These are phyloP conservation scores for Curvularia sp. DNA, from an alignment of 2,329 filamentous ascomycete species.

Conservation along the genomic window DNA sequence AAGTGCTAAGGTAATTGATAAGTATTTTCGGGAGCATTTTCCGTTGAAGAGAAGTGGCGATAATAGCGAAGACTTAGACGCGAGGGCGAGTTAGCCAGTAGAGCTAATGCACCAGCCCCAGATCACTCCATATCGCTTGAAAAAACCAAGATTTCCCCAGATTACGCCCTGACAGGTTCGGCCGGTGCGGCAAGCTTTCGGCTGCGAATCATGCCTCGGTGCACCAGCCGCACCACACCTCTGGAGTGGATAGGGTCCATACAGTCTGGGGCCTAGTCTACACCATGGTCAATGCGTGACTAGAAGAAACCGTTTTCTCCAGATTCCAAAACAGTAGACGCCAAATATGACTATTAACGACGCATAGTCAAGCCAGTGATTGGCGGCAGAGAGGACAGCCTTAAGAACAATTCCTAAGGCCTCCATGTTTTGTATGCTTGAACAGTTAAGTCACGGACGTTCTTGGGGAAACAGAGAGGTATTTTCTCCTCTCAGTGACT, in stretches of 20 bases:
- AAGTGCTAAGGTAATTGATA: background rate
- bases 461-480: background rate
- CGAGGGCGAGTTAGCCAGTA: background rate
- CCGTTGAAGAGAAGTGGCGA: background rate
- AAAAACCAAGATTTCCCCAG: constrained; percentile 20
- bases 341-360: background rate
- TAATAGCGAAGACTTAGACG: background rate
- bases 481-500: background rate
- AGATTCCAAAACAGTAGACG: background rate
- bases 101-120: constrained; percentile 6
- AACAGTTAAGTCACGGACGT: background rate
- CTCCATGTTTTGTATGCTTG: background rate
- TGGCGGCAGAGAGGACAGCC: background rate
- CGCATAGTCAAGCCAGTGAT: background rate
- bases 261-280: constrained; percentile 30
- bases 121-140: constrained; percentile 11
- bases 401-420: too few species aligned
- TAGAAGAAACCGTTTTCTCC: constrained; percentile 4
- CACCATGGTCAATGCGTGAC: constrained; percentile 19
- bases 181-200: constrained; percentile 15
- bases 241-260: constrained; percentile 43
- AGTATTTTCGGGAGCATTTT: background rate
- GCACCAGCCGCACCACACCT: constrained; percentile 27
- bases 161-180: constrained; percentile 21
- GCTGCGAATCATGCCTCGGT: constrained; percentile 24